Conservation (phyloP, 441 rosid genomes). For the Aleurites moluccanus region DNA sequence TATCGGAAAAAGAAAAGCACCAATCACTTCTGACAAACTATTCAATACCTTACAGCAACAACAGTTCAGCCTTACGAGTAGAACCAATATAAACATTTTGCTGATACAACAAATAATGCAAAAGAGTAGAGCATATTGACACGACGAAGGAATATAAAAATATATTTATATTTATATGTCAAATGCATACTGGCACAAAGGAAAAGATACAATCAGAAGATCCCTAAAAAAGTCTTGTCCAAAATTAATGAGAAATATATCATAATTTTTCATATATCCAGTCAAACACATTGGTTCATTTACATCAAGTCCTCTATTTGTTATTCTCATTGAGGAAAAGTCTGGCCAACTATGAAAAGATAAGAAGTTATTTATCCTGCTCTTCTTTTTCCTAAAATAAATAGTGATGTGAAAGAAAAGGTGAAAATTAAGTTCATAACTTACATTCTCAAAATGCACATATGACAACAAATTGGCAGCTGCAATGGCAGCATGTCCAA, state of each 20-base stretch:
- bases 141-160: background rate
- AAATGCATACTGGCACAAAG: background rate
- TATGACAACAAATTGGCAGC: slow-evolving; percentile 6
- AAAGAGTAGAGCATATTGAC: background rate
- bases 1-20: background rate
- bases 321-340: slow-evolving; percentile 17
- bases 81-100: background rate
- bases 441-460: slow-evolving; percentile 28
- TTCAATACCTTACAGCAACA: background rate
- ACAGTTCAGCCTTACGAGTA: background rate
- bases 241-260: background rate
- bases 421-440: slow-evolving; percentile 17
- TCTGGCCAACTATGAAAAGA: background rate
- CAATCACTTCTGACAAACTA: background rate
- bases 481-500: slow-evolving; percentile 9
- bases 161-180: background rate
- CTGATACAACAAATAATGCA: background rate
- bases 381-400: slow-evolving; percentile 9
- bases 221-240: background rate
- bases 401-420: background rate
- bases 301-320: slow-evolving; percentile 22
- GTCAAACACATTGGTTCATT: slow-evolving; percentile 26
- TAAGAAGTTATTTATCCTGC: background rate
- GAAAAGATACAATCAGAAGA: background rate
- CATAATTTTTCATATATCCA: slow-evolving; percentile 4